phyloP scores from a whole-genome alignment of 106 monocot species.

The Dendrobium catenatum region DNA sequence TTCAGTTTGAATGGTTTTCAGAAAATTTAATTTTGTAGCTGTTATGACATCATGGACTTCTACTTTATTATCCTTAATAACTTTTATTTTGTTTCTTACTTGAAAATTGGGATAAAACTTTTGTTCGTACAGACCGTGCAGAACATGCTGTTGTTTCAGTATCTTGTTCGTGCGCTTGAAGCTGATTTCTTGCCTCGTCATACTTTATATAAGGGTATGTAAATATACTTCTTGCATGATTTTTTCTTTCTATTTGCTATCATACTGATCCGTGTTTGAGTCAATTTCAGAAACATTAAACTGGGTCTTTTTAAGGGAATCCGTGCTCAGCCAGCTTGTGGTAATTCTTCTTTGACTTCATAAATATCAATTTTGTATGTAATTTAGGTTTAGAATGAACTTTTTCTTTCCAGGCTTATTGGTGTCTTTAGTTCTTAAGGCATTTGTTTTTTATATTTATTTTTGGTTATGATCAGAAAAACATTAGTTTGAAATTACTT shows the following conservation, averaged over 20 bases:
- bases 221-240: background rate
- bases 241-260: background rate
- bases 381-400: background rate
- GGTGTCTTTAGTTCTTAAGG: background rate
- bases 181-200: constrained; percentile 57
- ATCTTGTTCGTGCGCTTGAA: constrained; percentile 61
- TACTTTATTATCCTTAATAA: background rate
- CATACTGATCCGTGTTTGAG: constrained; percentile 1
- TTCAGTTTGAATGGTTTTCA: background rate
- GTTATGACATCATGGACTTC: background rate
- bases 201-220: constrained; percentile 57
- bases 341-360: constrained; percentile 25
- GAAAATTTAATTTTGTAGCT: background rate
- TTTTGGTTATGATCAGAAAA: background rate
- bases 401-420: background rate
- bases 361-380: background rate
- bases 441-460: constrained; percentile 3
- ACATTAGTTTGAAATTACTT: background rate
- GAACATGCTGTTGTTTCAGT: constrained; percentile 64
- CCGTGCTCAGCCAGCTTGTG: constrained; percentile 61
- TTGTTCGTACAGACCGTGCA: constrained; percentile 32
- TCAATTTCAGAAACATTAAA: constrained; percentile 42
- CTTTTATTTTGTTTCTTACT: background rate
- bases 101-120: background rate
- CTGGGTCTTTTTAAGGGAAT: constrained; percentile 70